Evolutionary conservation across 1,284 basidiomycete species (phyloP).

Genomic region (Macrocystidia cucumis): DNA sequence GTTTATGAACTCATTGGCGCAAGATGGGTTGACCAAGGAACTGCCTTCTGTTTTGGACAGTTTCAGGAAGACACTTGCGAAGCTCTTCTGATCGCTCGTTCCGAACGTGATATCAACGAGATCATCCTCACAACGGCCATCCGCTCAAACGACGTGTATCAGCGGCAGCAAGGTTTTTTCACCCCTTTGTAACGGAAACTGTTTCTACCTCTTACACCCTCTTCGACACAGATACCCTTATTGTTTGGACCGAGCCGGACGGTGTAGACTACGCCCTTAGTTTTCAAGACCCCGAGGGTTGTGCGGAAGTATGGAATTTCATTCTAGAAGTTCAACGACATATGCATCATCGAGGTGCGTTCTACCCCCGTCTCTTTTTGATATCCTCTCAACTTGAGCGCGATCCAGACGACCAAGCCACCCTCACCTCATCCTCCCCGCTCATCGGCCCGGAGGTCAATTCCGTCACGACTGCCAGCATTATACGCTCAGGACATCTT

Average conservation of each 20-base stretch:
- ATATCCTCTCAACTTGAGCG: slow-evolving; percentile 11
- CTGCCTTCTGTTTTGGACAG: slow-evolving; percentile 88
- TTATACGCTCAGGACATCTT: slow-evolving; percentile 64
- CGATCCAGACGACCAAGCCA: slow-evolving; percentile 38
- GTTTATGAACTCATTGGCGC: slow-evolving; percentile 89
- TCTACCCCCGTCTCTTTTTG: slow-evolving; percentile 2
- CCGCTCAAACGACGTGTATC: slow-evolving; percentile 81
- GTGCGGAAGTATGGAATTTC: slow-evolving; percentile 96
- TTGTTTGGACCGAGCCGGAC: slow-evolving; percentile 97
- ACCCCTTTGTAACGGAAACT: not conserved
- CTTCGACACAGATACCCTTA: slow-evolving; percentile 74
- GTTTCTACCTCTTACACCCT: not conserved
- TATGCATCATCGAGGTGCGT: slow-evolving; percentile 56
- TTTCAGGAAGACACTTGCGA: slow-evolving; percentile 74
- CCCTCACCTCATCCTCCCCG: slow-evolving; percentile 48
- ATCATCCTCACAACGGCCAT: slow-evolving; percentile 71
- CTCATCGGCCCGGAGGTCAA: slow-evolving; percentile 43
- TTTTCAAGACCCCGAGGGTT: slow-evolving; percentile 96
- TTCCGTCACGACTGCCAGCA: slow-evolving; percentile 50
- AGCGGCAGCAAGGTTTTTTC: slow-evolving; percentile 80
- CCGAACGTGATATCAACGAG: slow-evolving; percentile 65
- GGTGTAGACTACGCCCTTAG: slow-evolving; percentile 94
- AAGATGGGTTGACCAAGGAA: slow-evolving; percentile 90
- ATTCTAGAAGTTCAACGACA: slow-evolving; percentile 92
- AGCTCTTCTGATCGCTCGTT: slow-evolving; percentile 79